phyloP scores from a whole-genome alignment of 805 yeast genomes.

The Priceomyces haplophilus region DNA sequence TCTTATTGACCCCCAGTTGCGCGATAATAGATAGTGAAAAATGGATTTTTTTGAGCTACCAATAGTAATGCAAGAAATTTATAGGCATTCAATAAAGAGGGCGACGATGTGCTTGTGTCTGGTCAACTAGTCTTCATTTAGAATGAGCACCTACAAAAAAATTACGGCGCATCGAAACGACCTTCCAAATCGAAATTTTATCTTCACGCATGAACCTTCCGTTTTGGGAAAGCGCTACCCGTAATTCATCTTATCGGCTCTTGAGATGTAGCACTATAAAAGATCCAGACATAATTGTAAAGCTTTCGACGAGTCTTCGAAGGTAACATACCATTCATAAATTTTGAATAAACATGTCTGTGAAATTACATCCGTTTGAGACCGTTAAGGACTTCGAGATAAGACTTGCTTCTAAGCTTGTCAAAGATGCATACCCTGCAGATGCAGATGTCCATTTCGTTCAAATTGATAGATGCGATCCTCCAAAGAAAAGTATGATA shows the following conservation, averaged over 20 bases:
- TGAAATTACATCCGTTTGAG: constrained; percentile 52
- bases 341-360: too few species aligned
- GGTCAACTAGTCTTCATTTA: too few species aligned
- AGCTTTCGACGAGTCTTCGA: too few species aligned
- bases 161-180: background rate
- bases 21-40: too few species aligned
- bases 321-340: too few species aligned
- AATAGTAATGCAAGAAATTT: too few species aligned
- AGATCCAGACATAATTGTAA: background rate
- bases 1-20: too few species aligned
- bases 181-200: background rate
- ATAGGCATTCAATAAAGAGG: too few species aligned
- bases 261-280: background rate
- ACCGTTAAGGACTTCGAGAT: constrained; percentile 58
- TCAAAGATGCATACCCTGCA: constrained; percentile 56
- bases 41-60: too few species aligned
- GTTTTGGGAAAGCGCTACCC: background rate
- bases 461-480: constrained; percentile 68
- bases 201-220: background rate
- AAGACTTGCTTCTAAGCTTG: constrained; percentile 53
- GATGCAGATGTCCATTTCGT: constrained; percentile 57
- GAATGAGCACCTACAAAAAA: too few species aligned
- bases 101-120: too few species aligned
- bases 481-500: constrained; percentile 72
- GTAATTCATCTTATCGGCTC: background rate